Conservation (phyloP, 2,329 filamentous ascomycete genomes). For the Verticillium alfalfae region DNA sequence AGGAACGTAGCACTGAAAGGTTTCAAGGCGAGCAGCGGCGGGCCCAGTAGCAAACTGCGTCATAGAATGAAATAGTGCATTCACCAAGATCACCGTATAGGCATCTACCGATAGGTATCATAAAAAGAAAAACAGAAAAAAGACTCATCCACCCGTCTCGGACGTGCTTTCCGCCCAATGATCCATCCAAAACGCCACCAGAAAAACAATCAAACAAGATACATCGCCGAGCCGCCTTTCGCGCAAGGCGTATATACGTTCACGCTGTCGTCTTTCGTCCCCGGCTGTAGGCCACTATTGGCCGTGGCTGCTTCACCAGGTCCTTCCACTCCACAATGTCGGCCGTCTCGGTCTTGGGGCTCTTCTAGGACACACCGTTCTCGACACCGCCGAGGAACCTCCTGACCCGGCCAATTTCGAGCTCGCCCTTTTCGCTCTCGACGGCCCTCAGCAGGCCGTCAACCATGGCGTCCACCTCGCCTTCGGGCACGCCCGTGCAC, state of each 20-base stretch:
- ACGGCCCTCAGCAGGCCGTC: slow-evolving; percentile 79
- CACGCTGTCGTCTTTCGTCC: too few species aligned
- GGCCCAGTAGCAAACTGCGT: too few species aligned
- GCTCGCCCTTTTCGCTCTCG: slow-evolving; percentile 74
- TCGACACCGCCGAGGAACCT: slow-evolving; percentile 78
- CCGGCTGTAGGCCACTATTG: background rate
- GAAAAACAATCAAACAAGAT: background rate
- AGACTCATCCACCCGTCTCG: background rate
- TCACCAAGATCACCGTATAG: background rate
- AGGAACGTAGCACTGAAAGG: too few species aligned
- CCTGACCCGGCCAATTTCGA: slow-evolving; percentile 71
- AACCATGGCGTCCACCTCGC: slow-evolving; percentile 73
- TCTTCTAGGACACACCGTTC: slow-evolving; percentile 34
- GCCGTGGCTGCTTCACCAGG: background rate
- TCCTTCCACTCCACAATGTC: background rate
- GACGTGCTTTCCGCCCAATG: background rate
- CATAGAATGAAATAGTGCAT: background rate
- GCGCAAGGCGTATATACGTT: background rate
- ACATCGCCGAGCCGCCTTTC: background rate
- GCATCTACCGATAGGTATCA: background rate
- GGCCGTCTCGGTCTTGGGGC: slow-evolving; percentile 2
- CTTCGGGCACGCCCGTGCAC: slow-evolving; percentile 75
- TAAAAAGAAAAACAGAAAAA: background rate
- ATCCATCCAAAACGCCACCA: background rate
- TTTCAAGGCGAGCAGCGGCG: too few species aligned